Evolutionary conservation across 768 basidiomycete genomes (phyloP).

Genomic region (Lentinula sp.): DNA sequence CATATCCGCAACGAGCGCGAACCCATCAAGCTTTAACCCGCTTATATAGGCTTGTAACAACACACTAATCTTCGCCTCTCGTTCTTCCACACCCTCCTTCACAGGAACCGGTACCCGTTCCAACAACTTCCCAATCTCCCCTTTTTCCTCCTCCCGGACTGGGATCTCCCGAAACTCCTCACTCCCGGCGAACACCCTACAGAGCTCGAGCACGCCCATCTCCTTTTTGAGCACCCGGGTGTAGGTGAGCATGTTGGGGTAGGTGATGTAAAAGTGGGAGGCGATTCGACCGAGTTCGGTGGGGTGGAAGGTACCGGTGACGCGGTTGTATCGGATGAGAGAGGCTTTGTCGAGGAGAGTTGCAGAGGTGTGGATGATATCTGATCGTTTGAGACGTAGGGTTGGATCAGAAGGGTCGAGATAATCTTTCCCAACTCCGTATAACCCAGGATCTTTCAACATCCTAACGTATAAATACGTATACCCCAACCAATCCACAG

Average conservation of each 20-base stretch:
- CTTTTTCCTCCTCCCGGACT: slow-evolving; percentile 82
- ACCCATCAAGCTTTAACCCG: slow-evolving; percentile 87
- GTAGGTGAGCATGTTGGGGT: slow-evolving; percentile 94
- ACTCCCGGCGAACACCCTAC: slow-evolving; percentile 91
- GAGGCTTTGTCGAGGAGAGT: slow-evolving; percentile 91
- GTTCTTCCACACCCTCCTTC: slow-evolving; percentile 95
- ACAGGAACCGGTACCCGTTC: slow-evolving; percentile 96
- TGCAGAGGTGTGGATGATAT: slow-evolving; percentile 91
- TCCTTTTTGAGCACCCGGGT: slow-evolving; percentile 88
- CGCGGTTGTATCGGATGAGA: slow-evolving; percentile 89
- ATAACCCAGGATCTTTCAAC: not conserved
- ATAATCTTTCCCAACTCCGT: not conserved
- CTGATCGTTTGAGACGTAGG: slow-evolving; percentile 91
- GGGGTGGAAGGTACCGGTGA: slow-evolving; percentile 82
- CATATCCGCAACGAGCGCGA: slow-evolving; percentile 86
- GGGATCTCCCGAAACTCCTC: slow-evolving; percentile 95
- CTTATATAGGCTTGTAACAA: slow-evolving; percentile 93
- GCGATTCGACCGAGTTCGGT: slow-evolving; percentile 94
- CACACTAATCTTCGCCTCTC: slow-evolving; percentile 96
- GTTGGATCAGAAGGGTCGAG: slow-evolving; percentile 57
- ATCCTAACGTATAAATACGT: slow-evolving; percentile 72
- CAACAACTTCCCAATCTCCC: slow-evolving; percentile 83
- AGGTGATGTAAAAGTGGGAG: slow-evolving; percentile 92
- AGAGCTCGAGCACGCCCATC: slow-evolving; percentile 86
- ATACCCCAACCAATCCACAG: slow-evolving; percentile 95